phyloP scores from a whole-genome alignment of 1,284 basidiomycete species.

The Phellopilus nigrolimitatus region DNA sequence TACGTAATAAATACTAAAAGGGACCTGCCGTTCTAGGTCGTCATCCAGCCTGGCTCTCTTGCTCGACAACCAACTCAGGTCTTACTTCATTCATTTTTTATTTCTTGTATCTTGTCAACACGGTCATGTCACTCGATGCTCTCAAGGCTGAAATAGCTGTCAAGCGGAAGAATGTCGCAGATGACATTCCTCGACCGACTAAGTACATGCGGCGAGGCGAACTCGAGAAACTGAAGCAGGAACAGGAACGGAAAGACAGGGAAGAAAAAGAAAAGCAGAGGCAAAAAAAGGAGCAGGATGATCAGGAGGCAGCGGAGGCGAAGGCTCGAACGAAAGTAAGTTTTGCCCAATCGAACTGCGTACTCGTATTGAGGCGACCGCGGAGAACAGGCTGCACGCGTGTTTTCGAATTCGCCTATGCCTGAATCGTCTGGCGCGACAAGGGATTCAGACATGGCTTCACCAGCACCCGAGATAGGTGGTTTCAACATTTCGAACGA shows the following conservation, averaged over 20 bases:
- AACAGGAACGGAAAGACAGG: constrained; percentile 50
- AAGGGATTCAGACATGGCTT: constrained; percentile 31
- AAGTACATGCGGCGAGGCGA: constrained; percentile 91
- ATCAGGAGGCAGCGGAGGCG: constrained; percentile 23
- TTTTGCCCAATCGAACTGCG: constrained; percentile 25
- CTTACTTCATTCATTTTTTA: constrained; percentile 1
- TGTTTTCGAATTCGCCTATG: constrained; percentile 39
- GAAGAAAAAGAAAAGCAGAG: constrained; percentile 40
- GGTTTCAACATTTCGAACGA: constrained; percentile 89
- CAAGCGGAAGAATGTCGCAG: constrained; percentile 75
- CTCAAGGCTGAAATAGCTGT: constrained; percentile 84
- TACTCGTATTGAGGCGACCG: constrained; percentile 34
- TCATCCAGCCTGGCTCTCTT: too few relatives aligned
- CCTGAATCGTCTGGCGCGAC: constrained; percentile 25
- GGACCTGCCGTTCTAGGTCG: too few relatives aligned
- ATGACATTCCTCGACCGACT: constrained; percentile 43
- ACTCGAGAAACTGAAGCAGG: constrained; percentile 65
- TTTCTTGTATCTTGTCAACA: not conserved
- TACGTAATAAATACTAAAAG: not conserved
- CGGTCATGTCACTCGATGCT: constrained; percentile 70
- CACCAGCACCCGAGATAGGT: constrained; percentile 49
- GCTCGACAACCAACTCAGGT: too few relatives aligned
- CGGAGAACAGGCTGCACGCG: constrained; percentile 50
- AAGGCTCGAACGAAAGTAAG: constrained; percentile 41
- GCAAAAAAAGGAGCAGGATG: constrained; percentile 26